Conservation (phyloP, 179 eudicot species). For the Beta macrorhiza region DNA sequence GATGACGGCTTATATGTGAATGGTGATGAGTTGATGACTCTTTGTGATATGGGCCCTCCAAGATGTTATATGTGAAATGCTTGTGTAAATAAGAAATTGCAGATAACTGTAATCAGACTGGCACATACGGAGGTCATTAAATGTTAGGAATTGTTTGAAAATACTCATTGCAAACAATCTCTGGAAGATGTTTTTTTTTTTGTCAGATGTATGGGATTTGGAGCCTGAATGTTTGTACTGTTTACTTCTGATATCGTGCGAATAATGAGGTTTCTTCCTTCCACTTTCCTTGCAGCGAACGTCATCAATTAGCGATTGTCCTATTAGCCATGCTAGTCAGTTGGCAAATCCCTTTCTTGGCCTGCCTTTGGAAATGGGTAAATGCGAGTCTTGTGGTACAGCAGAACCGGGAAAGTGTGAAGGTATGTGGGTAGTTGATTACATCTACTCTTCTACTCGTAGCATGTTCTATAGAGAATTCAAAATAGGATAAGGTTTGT, state of each 20-base stretch:
- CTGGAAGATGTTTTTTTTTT: background rate
- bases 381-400: constrained; percentile 96
- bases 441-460: background rate
- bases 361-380: constrained; percentile 77
- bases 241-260: background rate
- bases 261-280: constrained; percentile 2
- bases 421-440: constrained; percentile 51
- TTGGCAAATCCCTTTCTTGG: constrained; percentile 92
- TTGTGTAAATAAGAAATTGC: background rate
- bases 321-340: constrained; percentile 88
- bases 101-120: background rate
- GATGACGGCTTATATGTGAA: background rate
- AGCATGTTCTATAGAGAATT: background rate
- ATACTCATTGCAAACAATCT: background rate
- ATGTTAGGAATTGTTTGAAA: background rate
- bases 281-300: constrained; percentile 46
- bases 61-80: background rate
- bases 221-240: background rate
- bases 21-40: background rate
- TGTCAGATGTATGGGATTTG: background rate
- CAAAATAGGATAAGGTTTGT: background rate
- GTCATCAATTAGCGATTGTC: constrained; percentile 79
- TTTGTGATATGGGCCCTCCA: background rate
- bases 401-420: constrained; percentile 87
- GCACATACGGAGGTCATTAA: background rate